Evolutionary conservation across 2,329 filamentous ascomycete species (phyloP), one percentile per base, ranked within the genome.

Genomic region (Trichoderma aggressivum): DNA sequence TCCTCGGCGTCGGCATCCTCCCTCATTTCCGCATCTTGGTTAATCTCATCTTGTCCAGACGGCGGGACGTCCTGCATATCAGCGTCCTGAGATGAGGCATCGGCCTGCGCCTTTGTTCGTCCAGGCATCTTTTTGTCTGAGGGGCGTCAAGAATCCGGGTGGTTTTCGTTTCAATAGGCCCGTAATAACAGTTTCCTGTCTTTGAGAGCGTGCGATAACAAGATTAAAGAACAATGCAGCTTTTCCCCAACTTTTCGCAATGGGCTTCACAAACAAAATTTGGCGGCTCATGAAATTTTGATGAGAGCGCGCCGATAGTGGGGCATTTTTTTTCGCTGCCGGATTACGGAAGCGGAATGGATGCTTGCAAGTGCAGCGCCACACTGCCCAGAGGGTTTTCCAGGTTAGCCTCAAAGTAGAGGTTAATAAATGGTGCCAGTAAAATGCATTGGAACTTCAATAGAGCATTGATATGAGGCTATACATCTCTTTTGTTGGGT

Each of bases 51-150:
- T 75, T 82, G 81, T 53, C 80, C 81, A 60, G 81, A 81, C 24
- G 81, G 76, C 50, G 81, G 80, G 60, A 78, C 83, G 75, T 86
- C 84, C 66, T 85, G 80, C 84, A 86, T 86, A 73, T 76, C 77
- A 71, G 78, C 77, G 71, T 84, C 82, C 73, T 81, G 75, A 3
- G 77, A 76, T 55, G 74, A 74, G 64, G 76, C 69, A 69, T 75
- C 77, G 10, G 79, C 78, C n/a, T 75, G 70, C 67, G 78, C 78
- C 71, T 80, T 84, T 21, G 82, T 81, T 73, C 79, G 82, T 11
- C 80, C 78, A 66, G 83, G 80, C 83, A 85, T 85, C 60, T 74
- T 77, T 60, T 43, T 26, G n/a, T 61, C 32, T 8, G 8, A 14
- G 12, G 11, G 5, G 28, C n/a, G 14, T 58, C 18, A 24, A 32